Base-by-base conservation (phyloP, 805 yeast species). In the Suhomyces canberraensis region DNA sequence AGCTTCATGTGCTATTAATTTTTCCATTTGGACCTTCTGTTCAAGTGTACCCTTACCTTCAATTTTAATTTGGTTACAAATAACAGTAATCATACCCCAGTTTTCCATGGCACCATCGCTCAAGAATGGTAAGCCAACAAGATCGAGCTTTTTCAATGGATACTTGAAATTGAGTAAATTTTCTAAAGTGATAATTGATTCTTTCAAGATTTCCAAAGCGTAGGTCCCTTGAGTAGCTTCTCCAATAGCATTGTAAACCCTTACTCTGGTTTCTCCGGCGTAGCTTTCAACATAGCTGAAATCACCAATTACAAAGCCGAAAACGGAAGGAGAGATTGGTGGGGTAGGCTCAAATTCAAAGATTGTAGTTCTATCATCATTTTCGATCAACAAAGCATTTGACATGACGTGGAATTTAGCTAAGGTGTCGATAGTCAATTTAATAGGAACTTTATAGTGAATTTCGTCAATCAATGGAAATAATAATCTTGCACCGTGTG, bases 81-180 rank as follows among this genome's bases (percentile, higher is more conserved):
- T 71, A 6, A 81, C 67, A 2, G 83, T 75, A 34, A 85, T 69
- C 60, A 82, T 59, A 3, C 87, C 84, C 76, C 83, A 80, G 54
- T 84, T 84, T 54, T 85, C 95, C 79, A 83, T 84, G 2, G 86
- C 95, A 40, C 85, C 84, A 53, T 84, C 91, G 19, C 78, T 70
- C 38, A 85, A 63, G 47, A 79, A 81, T 8, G 93, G 93, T 7
- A 85, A 56, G 1, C 84, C 75, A 3, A 80, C 75, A 31, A 85
- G 60, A 51, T 84, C 93, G 17, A 85, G 58, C 46, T 85, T 84
- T 2, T 68, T 60, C 40, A 81, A 58, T 1, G 91, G 91, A 49
- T 70, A 83, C 1, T 51, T 45, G 9, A 48, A 48, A 1, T 68
- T 64, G 33, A 82, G 71, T 21, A 68, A 62, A 0, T 54, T 32